These are phyloP conservation scores for Podaxis mareebaensis DNA, from an alignment of 768 basidiomycete genomes.

Conservation along the genomic window DNA sequence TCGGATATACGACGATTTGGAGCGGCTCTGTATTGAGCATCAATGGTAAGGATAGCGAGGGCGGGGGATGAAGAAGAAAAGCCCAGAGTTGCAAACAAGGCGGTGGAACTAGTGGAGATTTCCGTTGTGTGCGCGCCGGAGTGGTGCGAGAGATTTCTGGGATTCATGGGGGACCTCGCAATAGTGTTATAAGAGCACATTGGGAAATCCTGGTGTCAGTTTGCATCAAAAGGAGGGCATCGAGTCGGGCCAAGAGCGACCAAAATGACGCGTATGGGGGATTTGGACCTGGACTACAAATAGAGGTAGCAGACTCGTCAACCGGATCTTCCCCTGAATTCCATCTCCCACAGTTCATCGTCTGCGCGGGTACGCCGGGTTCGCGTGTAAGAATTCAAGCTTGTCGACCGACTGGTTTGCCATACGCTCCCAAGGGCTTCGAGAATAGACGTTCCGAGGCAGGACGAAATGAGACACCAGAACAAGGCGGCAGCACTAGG, in stretches of 20 bases:
- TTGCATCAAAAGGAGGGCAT: neutral
- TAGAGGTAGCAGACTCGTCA: neutral
- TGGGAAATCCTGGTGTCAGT: neutral
- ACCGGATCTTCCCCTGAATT: constrained; percentile 23
- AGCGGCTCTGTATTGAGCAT: constrained; percentile 15
- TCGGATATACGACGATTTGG: neutral
- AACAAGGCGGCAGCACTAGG: constrained; percentile 42
- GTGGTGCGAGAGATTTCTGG: constrained; percentile 3
- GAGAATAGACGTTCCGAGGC: constrained; percentile 55
- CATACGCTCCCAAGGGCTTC: constrained; percentile 39
- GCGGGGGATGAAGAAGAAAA: constrained; percentile 50
- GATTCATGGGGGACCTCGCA: neutral
- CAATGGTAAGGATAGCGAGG: constrained; percentile 44
- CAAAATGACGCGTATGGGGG: neutral
- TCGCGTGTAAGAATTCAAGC: constrained; percentile 22
- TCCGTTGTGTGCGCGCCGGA: constrained; percentile 34
- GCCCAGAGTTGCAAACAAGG: constrained; percentile 48
- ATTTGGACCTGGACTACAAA: neutral
- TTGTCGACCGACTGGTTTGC: neutral
- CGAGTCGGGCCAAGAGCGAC: neutral
- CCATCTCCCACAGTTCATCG: constrained; percentile 64
- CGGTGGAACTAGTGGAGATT: constrained; percentile 47
- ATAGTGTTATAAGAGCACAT: constrained; percentile 17
- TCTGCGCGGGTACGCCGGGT: constrained; percentile 42
- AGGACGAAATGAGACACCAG: constrained; percentile 72